A percentile compares a stretch with the other conserved stretches of the same genome.
These are phyloP conservation scores for Penicillium verhagenii DNA, from an alignment of 495 filamentous ascomycete species.

Conservation along the genomic window DNA sequence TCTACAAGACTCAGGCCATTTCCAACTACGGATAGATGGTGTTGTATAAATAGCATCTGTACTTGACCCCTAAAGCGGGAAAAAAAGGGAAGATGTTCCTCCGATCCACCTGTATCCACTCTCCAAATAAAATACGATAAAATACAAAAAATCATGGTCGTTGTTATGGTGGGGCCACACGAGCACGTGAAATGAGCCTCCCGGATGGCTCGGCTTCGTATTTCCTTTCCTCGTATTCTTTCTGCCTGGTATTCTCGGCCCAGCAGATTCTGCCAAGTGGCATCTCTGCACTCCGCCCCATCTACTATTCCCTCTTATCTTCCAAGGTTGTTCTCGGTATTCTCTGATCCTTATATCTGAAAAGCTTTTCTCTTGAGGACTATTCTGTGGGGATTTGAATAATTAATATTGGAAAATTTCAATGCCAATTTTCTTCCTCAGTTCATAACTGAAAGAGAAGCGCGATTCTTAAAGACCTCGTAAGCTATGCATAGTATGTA, in stretches of 20 bases:
- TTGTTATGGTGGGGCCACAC: conserved; percentile 1
- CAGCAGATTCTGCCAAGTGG: background rate
- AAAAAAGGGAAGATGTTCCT: background rate
- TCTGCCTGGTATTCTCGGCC: background rate
- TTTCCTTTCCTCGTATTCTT: background rate
- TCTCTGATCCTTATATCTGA: no score
- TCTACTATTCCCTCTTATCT: no score
- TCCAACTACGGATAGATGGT: no score
- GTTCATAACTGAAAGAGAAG: no score
- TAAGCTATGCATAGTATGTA: no score
- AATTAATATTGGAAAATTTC: no score
- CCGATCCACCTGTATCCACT: background rate
- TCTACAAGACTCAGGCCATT: background rate
- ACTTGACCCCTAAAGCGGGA: background rate
- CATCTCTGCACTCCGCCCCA: background rate
- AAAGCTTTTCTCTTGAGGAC: no score
- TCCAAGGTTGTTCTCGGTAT: no score
- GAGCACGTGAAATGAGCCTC: conserved; percentile 17
- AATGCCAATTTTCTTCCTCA: no score
- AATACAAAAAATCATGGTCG: no score
- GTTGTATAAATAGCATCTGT: background rate
- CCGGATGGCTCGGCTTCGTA: conserved; percentile 12
- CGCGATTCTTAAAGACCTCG: no score
- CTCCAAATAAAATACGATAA: background rate
- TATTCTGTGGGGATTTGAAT: no score